Base-by-base conservation (phyloP, 306 rosid species). In the Clitoria ternatea region DNA sequence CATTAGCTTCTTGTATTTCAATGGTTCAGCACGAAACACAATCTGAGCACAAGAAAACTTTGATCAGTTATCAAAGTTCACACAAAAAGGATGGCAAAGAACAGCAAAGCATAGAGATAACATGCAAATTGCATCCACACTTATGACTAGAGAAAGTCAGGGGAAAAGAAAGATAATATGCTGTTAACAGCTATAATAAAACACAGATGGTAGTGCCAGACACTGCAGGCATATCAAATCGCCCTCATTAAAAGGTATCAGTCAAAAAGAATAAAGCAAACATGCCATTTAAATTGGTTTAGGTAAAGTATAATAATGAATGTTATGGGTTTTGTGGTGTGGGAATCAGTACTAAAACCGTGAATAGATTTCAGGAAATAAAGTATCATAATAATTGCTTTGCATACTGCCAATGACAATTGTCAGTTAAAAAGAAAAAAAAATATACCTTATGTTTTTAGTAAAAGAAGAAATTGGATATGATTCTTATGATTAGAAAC, bases 11-110 rank as follows among this genome's bases (percentile, higher is more conserved):
- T 84, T 86, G 86, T 79, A 88, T 82, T 90, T 83, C 77, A 72
- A 55, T 47, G 89, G 77, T 65, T 87, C 90, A 29, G 89, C 69
- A 59, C 98, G 96, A 77, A 87, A 94, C 35, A 90, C 90, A 66
- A 83, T 74, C 98, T 92, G 56, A 53, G 55, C 44, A 45, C 66
- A 69, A 45, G 60, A 81, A 6, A 63, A 71, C 33, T 4, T 17
- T 18, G 30, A 39, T 73, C 29, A 69, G 7, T 69, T 66, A 5
- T 42, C 32, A 74, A 67, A 18, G 19, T 56, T 32, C 44, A 6
- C 61, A 43, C 11, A 52, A 52, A 69, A 65, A 39, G 33, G 23
- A 43, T 43, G 56, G 26, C 9, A 45, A 44, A 37, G 37, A 33
- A 18, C 7, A 44, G 14, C 30, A 23, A 50, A 48, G 61, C 37